Base-by-base conservation (phyloP, 371 early-diverging fungal species). In the Mycotypha africana region DNA sequence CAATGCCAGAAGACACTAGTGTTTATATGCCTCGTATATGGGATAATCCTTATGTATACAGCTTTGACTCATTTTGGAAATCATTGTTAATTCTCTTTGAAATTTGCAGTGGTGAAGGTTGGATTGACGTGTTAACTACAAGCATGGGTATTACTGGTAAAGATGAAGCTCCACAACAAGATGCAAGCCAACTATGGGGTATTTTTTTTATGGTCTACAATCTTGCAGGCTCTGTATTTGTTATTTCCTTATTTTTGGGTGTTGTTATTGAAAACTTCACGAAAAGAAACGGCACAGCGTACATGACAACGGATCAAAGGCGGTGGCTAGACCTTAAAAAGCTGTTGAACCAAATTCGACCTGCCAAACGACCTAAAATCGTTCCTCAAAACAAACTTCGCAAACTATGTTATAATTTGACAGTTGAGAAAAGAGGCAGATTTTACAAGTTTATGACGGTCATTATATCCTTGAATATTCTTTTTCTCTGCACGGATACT, bases 261-360 rank as follows among this genome's bases (percentile, higher is more conserved):
- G 79, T 87, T 19, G 78, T 87, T 5, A 76, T 85, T 24, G 81
- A 82, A 23, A 82, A 82, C 56, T 84, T 78, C 49, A 74, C 80
- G 4, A 70, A 65, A 38, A 65, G 79, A 45, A 81, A 78, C 17
- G 85, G 84, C 4, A 74, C 74, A 7, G 81, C 84, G 0, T 81
- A 76, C 56, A 52, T 85, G 39, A 84, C 87, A 0, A 72, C 70
- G 4, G 80, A 87, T 43, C 87, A 87, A 49, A 67, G 78, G 21
- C 73, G 81, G 34, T 87, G 85, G 85, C 59, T 82, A 37, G 85
- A 87, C 58, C 53, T 87, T 37, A 76, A 79, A 45, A 83, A 81
- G 45, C 66, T 81, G 19, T 55, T 87, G 1, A 71, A 74, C 20
- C 74, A 70, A 24, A 76, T 82, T 43, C 62, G 67, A 23, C 84